Percentiles rank a stretch among this genome's conserved stretches.
phyloP scores from a whole-genome alignment of 352 stramenopile species.

The Phytophthora citrophthora region DNA sequence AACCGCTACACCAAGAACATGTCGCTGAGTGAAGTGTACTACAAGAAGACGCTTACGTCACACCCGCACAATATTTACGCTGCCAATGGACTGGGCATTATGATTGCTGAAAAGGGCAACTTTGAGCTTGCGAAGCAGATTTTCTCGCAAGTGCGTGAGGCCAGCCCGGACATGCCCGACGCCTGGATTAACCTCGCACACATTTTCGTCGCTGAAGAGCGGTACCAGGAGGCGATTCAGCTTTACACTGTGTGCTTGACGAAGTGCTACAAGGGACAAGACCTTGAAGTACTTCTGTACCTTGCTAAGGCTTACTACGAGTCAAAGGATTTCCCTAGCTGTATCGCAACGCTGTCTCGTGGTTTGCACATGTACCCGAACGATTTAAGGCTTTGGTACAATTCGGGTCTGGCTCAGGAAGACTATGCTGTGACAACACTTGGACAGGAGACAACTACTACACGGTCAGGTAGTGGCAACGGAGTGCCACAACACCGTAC shows the following conservation, averaged over 20 bases:
- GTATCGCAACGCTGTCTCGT: slow-evolving; percentile 82
- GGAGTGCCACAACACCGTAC: slow-evolving; percentile 65
- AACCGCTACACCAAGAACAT: slow-evolving; percentile 97
- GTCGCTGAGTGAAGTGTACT: slow-evolving; percentile 94
- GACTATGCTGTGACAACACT: slow-evolving; percentile 88
- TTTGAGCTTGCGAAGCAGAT: slow-evolving; percentile 96
- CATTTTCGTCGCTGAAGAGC: slow-evolving; percentile 96
- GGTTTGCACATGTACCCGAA: slow-evolving; percentile 81
- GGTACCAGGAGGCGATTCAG: slow-evolving; percentile 95
- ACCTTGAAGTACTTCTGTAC: slow-evolving; percentile 84
- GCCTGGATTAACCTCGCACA: slow-evolving; percentile 97
- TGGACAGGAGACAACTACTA: slow-evolving; percentile 64
- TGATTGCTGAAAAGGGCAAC: slow-evolving; percentile 98
- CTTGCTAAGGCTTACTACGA: slow-evolving; percentile 91
- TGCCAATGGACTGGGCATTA: slow-evolving; percentile 97
- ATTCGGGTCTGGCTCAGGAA: slow-evolving; percentile 86
- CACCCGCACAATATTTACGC: slow-evolving; percentile 96
- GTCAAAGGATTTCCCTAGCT: slow-evolving; percentile 89
- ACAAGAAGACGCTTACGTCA: slow-evolving; percentile 94
- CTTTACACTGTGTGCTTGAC: slow-evolving; percentile 94
- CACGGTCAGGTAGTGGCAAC: slow-evolving; percentile 44
- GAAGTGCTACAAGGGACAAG: slow-evolving; percentile 91
- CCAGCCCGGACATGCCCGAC: slow-evolving; percentile 95
- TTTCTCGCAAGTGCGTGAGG: slow-evolving; percentile 96
- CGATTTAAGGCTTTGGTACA: slow-evolving; percentile 88